phyloP scores from a whole-genome alignment of 495 filamentous ascomycete species.

The Neurospora sublineolata region DNA sequence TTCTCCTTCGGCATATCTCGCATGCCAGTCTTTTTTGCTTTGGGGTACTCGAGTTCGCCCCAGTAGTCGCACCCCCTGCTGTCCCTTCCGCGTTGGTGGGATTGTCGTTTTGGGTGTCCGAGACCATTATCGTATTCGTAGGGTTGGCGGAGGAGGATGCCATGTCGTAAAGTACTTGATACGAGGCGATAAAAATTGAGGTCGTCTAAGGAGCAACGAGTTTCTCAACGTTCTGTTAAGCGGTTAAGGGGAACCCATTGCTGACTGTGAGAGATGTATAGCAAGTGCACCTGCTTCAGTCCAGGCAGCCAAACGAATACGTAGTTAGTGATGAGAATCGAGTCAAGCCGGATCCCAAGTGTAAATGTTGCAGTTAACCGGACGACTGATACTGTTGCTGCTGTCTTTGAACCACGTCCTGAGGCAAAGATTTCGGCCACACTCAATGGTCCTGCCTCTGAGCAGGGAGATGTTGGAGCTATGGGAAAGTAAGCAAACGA shows the following conservation, averaged over 20 bases:
- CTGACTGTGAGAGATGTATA: background rate
- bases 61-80: conserved; percentile 22
- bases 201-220: background rate
- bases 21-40: conserved; percentile 94
- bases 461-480: background rate
- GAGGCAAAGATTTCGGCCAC: background rate
- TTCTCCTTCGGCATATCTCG: conserved; percentile 86
- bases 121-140: conserved; percentile 24
- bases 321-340: background rate
- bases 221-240: background rate
- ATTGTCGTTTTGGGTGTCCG: conserved; percentile 23
- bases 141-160: conserved; percentile 29
- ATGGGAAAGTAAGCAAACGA: background rate
- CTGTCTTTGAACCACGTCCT: background rate
- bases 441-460: background rate
- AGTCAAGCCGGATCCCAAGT: background rate
- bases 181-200: background rate
- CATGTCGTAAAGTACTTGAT: conserved; percentile 17
- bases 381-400: background rate
- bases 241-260: background rate
- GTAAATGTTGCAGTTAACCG: background rate
- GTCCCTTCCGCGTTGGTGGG: conserved; percentile 18
- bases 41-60: conserved; percentile 52
- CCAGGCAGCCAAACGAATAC: background rate
- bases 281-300: background rate